Evolutionary conservation across 1,284 basidiomycete species (phyloP).

Genomic region (Puccinia polysora): DNA sequence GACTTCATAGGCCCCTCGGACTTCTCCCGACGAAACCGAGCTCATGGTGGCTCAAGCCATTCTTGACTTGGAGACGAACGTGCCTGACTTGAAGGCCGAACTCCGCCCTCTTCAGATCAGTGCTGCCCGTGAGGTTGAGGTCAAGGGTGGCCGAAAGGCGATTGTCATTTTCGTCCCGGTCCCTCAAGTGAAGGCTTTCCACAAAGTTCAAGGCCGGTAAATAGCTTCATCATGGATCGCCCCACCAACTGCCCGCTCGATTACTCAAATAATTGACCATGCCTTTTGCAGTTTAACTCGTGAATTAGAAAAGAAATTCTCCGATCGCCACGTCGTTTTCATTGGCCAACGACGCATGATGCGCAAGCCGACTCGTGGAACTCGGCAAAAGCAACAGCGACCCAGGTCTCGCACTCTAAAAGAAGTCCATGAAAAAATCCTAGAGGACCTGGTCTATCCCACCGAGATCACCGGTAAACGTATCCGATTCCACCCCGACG

Average conservation of each 20-base stretch:
- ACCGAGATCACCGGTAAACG: constrained; percentile 99
- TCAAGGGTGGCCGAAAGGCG: constrained; percentile 93
- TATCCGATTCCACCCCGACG: constrained; percentile 62
- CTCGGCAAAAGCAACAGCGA: constrained; percentile 89
- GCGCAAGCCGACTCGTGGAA: constrained; percentile 91
- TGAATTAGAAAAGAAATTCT: constrained; percentile 99
- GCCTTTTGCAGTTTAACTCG: constrained; percentile 73
- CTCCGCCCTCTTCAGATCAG: constrained; percentile 94
- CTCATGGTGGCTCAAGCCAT: constrained; percentile 89
- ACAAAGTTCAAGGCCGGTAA: constrained; percentile 94
- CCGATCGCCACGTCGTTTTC: constrained; percentile 96
- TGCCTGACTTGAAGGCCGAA: constrained; percentile 95
- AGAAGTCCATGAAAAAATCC: constrained; percentile 92
- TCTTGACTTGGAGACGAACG: constrained; percentile 95
- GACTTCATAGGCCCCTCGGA: constrained; percentile 62
- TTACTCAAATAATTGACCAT: neutral
- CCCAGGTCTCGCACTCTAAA: constrained; percentile 96
- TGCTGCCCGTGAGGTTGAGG: constrained; percentile 96
- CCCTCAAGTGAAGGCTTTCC: constrained; percentile 96
- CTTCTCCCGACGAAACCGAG: constrained; percentile 87
- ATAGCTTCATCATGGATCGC: constrained; percentile 52
- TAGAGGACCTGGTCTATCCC: constrained; percentile 98
- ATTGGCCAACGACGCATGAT: constrained; percentile 98
- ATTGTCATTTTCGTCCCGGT: constrained; percentile 98
- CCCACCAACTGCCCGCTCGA: neutral